phyloP scores from a whole-genome alignment of 345 rosid genomes.

The Cardamine chenopodiifolia region DNA sequence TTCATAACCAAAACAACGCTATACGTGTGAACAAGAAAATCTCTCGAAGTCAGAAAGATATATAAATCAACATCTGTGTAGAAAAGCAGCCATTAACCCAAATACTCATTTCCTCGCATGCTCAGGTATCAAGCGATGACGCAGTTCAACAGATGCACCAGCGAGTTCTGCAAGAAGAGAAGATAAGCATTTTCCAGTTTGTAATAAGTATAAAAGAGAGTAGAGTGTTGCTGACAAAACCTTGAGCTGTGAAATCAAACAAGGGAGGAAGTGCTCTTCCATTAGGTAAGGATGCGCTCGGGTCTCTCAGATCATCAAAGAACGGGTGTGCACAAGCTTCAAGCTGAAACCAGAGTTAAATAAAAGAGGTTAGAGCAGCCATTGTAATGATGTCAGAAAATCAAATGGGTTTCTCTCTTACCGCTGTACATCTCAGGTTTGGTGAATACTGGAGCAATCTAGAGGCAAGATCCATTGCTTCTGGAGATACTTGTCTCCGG shows the following conservation, averaged over 20 bases:
- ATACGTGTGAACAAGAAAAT: slow-evolving; percentile 26
- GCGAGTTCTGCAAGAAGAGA: slow-evolving; percentile 62
- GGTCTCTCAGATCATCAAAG: slow-evolving; percentile 87
- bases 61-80: slow-evolving; percentile 23
- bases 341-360: slow-evolving; percentile 59
- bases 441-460: slow-evolving; percentile 93
- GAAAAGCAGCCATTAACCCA: slow-evolving; percentile 8
- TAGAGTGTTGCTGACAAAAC: slow-evolving; percentile 43
- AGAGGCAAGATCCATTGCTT: slow-evolving; percentile 86
- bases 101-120: slow-evolving; percentile 53
- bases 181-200: neutral
- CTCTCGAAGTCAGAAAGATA: slow-evolving; percentile 9
- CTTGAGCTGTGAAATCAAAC: slow-evolving; percentile 96
- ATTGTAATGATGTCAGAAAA: slow-evolving; percentile 1
- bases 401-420: slow-evolving; percentile 45
- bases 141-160: slow-evolving; percentile 71
- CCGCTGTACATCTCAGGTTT: slow-evolving; percentile 72
- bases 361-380: neutral
- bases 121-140: slow-evolving; percentile 77
- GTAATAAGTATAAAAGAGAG: neutral
- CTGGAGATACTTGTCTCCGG: slow-evolving; percentile 67
- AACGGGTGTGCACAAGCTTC: slow-evolving; percentile 98
- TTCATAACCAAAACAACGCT: slow-evolving; percentile 39
- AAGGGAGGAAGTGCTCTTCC: slow-evolving; percentile 85
- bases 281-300: slow-evolving; percentile 77